Evolutionary conservation across 768 basidiomycete species (phyloP), one percentile per base, ranked within the genome.

Genomic region (Roridomyces roridus): DNA sequence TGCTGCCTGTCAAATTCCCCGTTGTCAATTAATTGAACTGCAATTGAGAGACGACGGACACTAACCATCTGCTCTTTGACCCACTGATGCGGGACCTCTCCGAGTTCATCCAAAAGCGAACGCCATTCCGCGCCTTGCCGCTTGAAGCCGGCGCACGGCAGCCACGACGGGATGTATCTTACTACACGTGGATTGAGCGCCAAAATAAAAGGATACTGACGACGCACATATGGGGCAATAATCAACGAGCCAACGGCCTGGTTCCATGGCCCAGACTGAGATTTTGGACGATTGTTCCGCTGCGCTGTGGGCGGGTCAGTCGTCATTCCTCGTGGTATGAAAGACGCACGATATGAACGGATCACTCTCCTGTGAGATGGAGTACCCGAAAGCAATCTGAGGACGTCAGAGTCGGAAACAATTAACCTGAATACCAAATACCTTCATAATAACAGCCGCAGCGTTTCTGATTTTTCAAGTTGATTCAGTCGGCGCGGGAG

Each of bases 101-200:
- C 80, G 58, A 70, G 71, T 57, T 64, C 63, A 34, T 64, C 68
- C 46, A 71, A 69, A 52, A 74, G 75, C 59, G 65, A 60, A 55
- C 64, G 59, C 81, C 80, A 84, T 24, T 46, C 63, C 14, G 70
- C 65, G 25, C 78, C 83, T 64, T 79, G 74, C 5, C 77, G 74
- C 56, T 80, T 80, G 72, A 82, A 85, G 0, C 60, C 68, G 6
- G 77, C 76, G 12, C 81, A 80, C 7, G 84, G 84, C 26, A 85
- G 64, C 66, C 70, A 84, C 3, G 74, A 68, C 3, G 84, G 84
- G n/a, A 84, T 54, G 46, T 79, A 77, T 25, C 80, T 80, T 20
- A 84, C 78, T 80, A 10, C 43, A 23, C 23, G 23, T 23, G 10
- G 14, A 36, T 26, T 25, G 18, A 14, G 14, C 8, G 31, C 11